These are phyloP conservation scores for Pogostemon cablin DNA, from an alignment of 257 asterid genomes.

Conservation along the genomic window DNA sequence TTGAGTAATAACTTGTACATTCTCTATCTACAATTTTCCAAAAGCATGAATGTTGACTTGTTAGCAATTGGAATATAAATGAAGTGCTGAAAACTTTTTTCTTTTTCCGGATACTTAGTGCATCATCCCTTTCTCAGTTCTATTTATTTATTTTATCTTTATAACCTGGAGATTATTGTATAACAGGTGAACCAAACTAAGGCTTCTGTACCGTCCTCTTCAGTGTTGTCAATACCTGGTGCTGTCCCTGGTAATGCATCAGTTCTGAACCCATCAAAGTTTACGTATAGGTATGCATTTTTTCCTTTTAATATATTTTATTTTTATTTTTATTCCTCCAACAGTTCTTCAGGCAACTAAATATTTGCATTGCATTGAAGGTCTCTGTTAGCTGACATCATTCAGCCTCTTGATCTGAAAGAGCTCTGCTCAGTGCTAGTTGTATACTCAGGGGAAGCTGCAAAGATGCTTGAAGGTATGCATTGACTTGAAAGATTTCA, in stretches of 20 bases:
- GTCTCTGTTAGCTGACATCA: slow-evolving; percentile 93
- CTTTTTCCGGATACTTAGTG: neutral
- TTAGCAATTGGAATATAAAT: neutral
- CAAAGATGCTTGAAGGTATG: slow-evolving; percentile 84
- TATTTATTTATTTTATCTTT: no score
- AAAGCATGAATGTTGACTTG: slow-evolving; percentile 1
- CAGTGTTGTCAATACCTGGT: slow-evolving; percentile 55
- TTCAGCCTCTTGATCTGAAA: slow-evolving; percentile 91
- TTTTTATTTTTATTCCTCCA: slow-evolving; percentile 17
- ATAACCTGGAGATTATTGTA: slow-evolving; percentile 11
- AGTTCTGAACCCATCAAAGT: slow-evolving; percentile 76
- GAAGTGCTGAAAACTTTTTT: neutral
- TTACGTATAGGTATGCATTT: slow-evolving; percentile 74
- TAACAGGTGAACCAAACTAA: slow-evolving; percentile 66
- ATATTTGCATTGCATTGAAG: slow-evolving; percentile 47
- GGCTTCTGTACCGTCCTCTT: slow-evolving; percentile 57
- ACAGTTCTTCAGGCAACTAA: slow-evolving; percentile 44
- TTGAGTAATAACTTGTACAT: slow-evolving; percentile 4
- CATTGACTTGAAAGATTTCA: slow-evolving; percentile 18
- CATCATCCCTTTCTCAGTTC: neutral
- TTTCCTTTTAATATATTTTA: slow-evolving; percentile 25
- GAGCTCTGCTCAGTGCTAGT: slow-evolving; percentile 97
- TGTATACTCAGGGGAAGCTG: slow-evolving; percentile 85
- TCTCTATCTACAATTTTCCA: neutral
- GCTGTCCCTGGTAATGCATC: slow-evolving; percentile 58